Evolutionary conservation across 2,329 filamentous ascomycete species (phyloP).

Genomic region (Colletotrichum destructivum): DNA sequence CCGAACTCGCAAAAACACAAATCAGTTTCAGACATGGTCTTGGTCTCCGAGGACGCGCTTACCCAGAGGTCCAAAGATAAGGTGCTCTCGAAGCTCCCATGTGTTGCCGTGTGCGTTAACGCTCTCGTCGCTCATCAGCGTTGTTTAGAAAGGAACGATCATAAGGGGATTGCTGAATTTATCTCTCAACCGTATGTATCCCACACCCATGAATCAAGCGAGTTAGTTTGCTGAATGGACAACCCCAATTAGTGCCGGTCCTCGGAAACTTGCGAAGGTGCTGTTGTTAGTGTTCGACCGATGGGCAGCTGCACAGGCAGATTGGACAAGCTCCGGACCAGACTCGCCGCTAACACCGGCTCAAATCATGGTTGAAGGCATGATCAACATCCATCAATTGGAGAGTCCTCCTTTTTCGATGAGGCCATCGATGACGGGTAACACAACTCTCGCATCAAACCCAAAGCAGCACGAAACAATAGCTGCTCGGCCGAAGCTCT

Average conservation of each 20-base stretch:
- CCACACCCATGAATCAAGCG: too few relatives aligned
- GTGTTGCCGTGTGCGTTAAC: constrained; percentile 51
- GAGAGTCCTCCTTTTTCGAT: not conserved
- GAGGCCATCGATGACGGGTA: too few relatives aligned
- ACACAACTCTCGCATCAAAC: not conserved
- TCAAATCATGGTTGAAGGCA: too few relatives aligned
- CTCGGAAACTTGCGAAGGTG: too few relatives aligned
- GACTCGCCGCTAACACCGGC: too few relatives aligned
- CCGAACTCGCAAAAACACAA: not conserved
- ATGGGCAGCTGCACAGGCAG: too few relatives aligned
- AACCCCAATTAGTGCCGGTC: too few relatives aligned
- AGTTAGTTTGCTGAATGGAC: too few relatives aligned
- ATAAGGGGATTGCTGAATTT: constrained; percentile 50
- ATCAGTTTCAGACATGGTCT: not conserved
- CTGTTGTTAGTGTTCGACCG: too few relatives aligned
- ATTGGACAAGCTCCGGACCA: too few relatives aligned
- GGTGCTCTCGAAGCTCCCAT: not conserved
- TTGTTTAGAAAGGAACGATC: constrained; percentile 38
- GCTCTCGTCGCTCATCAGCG: constrained; percentile 47
- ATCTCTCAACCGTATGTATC: constrained; percentile 54
- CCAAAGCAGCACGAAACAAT: not conserved
- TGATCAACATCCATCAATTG: too few relatives aligned
- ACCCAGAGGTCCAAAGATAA: not conserved
- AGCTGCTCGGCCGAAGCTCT: not conserved
- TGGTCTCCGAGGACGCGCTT: not conserved